phyloP scores from a whole-genome alignment of 495 filamentous ascomycete genomes.

The Aeminium ludgeri region DNA sequence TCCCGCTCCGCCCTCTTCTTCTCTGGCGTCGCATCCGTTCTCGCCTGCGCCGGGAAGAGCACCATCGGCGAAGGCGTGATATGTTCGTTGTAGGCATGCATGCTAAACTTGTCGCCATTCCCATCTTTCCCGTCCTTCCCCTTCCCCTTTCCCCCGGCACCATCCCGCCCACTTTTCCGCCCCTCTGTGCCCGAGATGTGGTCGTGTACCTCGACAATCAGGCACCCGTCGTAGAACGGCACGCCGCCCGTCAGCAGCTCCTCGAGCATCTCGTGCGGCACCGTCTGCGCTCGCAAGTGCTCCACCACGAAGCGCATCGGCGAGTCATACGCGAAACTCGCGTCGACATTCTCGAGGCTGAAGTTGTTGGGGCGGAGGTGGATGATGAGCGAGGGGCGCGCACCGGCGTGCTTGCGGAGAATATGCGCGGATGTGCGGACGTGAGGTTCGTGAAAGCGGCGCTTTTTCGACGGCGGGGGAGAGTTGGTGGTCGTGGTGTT shows the following conservation, averaged over 20 bases:
- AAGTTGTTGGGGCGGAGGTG: conserved; percentile 77
- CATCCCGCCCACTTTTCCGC: no score
- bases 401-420: conserved; percentile 61
- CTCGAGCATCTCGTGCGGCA: conserved; percentile 60
- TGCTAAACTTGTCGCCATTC: conserved; percentile 53
- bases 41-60: conserved; percentile 37
- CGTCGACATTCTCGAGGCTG: conserved; percentile 87
- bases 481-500: not conserved
- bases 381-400: conserved; percentile 63
- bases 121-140: conserved; percentile 36
- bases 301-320: conserved; percentile 75
- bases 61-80: conserved; percentile 77
- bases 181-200: no score
- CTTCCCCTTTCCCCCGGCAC: conserved; percentile 41
- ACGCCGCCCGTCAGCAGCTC: conserved; percentile 49
- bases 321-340: conserved; percentile 75
- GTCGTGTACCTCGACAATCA: conserved; percentile 85
- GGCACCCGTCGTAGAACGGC: conserved; percentile 83
- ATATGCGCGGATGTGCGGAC: conserved; percentile 49
- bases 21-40: conserved; percentile 17
- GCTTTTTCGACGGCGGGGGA: conserved; percentile 2
- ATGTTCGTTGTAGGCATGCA: conserved; percentile 78
- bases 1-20: conserved; percentile 35
- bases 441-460: conserved; percentile 11
- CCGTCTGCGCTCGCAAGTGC: conserved; percentile 48